Evolutionary conservation across 306 rosid genomes (phyloP).

Genomic region (Argentina anserina): DNA sequence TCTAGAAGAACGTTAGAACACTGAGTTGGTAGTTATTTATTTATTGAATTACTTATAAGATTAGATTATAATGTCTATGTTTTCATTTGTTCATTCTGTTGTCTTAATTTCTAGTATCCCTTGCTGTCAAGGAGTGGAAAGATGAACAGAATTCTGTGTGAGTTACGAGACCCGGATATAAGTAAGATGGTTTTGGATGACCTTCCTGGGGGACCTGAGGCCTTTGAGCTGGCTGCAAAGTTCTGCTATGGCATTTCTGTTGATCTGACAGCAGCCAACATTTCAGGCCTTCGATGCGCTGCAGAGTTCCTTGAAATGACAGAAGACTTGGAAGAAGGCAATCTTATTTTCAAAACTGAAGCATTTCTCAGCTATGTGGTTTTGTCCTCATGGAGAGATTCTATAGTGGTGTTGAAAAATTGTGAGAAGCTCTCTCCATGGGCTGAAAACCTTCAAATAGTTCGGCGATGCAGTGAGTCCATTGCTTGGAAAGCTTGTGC

Average conservation of each 20-base stretch:
- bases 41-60: background rate
- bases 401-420: slow-evolving; percentile 85
- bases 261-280: slow-evolving; percentile 91
- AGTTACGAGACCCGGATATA: slow-evolving; percentile 57
- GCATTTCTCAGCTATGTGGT: slow-evolving; percentile 97
- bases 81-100: slow-evolving; percentile 14
- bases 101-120: slow-evolving; percentile 51
- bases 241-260: slow-evolving; percentile 92
- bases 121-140: slow-evolving; percentile 90
- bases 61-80: background rate
- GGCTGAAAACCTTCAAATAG: slow-evolving; percentile 95
- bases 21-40: background rate
- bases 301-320: slow-evolving; percentile 97
- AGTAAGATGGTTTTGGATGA: slow-evolving; percentile 72
- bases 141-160: slow-evolving; percentile 76
- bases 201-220: slow-evolving; percentile 85
- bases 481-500: slow-evolving; percentile 99
- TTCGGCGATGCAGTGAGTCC: slow-evolving; percentile 90
- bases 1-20: background rate
- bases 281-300: slow-evolving; percentile 94
- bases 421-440: slow-evolving; percentile 94
- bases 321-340: slow-evolving; percentile 95
- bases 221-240: slow-evolving; percentile 82
- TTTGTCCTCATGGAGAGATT: slow-evolving; percentile 93
- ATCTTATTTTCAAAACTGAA: slow-evolving; percentile 93